Evolutionary conservation across 768 basidiomycete genomes (phyloP), one percentile per base, ranked within the genome.

Genomic region (Phylloporus sp.): DNA sequence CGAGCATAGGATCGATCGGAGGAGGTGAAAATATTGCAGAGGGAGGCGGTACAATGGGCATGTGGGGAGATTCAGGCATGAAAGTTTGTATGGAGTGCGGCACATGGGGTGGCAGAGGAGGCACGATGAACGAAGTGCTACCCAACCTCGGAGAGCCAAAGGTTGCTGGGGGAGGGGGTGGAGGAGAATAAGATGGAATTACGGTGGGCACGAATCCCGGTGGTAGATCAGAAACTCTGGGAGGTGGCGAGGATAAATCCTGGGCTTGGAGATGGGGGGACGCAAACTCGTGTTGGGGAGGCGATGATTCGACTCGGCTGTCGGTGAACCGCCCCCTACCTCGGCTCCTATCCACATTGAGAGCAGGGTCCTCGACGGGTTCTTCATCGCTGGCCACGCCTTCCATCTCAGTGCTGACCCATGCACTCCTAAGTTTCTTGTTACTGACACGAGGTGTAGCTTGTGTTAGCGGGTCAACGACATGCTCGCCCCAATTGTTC

Each of bases 321-420:
- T 42, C 48, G 18, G 50, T 2, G 31, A 62, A 68, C 15, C 51
- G 56, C 26, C 58, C 55, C 36, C 47, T 52, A 6, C 58, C 52
- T 32, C 50, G 53, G 12, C 16, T 26, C 23, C 35, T 49, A 13
- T 36, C 18, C 10, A 15, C 23, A 28, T 52, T 51, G 39, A 61
- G 58, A 31, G 46, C 15, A 26, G 52, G 13, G 45, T 68, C 64
- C 34, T 58, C 47, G 42, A 50, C 50, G 49, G 43, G 60, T 36
- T 69, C 66, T 23, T 61, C 62, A 29, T 70, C 70, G 49, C 63
- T 62, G 40, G 32, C 49, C 13, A 50, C 52, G 10, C 64, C 63
- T 45, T 80, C 79, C 56, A 75, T 61, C 32, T 79, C 78, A 10
- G 67, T 72, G 61, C 75, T 76, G 15, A 77, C 73, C 67, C 64